These are phyloP conservation scores for Calonectria pauciramosa DNA, from an alignment of 2,329 filamentous ascomycete species.

Conservation along the genomic window DNA sequence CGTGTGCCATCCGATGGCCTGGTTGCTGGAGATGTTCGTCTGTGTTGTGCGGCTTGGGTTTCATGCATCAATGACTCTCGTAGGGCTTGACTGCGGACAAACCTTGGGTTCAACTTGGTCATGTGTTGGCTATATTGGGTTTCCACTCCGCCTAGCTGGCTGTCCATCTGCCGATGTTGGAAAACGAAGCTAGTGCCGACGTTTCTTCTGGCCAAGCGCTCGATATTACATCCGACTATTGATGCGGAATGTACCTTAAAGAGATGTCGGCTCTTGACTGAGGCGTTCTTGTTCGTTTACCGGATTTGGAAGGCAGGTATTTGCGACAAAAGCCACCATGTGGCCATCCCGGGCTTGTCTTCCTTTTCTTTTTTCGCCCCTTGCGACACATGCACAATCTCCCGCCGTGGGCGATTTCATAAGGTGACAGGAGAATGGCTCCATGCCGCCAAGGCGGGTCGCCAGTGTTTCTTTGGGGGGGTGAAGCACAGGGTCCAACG, in stretches of 20 bases:
- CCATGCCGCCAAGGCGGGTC: constrained; percentile 41
- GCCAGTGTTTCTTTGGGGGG: constrained; percentile 30
- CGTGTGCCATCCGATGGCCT: constrained; percentile 24
- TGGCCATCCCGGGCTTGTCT: constrained; percentile 13
- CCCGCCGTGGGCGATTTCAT: background rate
- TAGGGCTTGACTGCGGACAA: constrained; percentile 14
- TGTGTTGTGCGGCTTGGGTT: constrained; percentile 2
- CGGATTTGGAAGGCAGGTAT: background rate
- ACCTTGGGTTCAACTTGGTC: background rate
- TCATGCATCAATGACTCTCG: constrained; percentile 14
- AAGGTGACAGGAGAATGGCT: constrained; percentile 36
- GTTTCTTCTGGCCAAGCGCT: background rate
- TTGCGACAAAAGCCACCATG: constrained; percentile 24
- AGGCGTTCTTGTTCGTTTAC: constrained; percentile 3
- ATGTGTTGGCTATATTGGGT: background rate
- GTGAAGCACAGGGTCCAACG: constrained; percentile 36
- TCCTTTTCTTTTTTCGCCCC: constrained; percentile 9
- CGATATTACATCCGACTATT: background rate
- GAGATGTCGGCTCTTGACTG: background rate
- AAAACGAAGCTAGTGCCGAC: constrained; percentile 20
- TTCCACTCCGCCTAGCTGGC: constrained; percentile 10
- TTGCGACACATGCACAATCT: constrained; percentile 28
- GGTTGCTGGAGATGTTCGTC: constrained; percentile 15
- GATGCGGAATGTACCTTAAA: constrained; percentile 5
- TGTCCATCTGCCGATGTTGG: constrained; percentile 15